phyloP scores from a whole-genome alignment of 441 rosid genomes.

The Eutrema salsugineum region DNA sequence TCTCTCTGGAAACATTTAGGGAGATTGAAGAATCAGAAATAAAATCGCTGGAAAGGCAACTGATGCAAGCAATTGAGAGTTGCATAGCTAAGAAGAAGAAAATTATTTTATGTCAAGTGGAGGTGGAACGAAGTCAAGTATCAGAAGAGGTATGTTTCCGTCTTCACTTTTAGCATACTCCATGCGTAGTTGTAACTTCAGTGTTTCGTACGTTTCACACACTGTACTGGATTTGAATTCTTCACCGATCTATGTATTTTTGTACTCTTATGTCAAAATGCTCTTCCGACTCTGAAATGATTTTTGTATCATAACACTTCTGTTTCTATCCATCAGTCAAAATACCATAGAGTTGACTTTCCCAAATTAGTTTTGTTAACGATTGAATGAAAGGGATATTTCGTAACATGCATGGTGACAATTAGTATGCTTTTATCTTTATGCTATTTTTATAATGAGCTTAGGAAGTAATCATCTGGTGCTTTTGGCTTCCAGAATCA shows the following conservation, averaged over 20 bases:
- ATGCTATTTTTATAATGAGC: conserved; percentile 13
- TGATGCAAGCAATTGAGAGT: conserved; percentile 96
- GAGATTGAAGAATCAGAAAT: conserved; percentile 96
- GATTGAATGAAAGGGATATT: not conserved
- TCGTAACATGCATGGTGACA: not conserved
- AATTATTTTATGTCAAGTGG: conserved; percentile 81
- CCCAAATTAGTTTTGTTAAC: not conserved
- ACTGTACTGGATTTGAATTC: not conserved
- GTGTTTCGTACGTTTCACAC: not conserved
- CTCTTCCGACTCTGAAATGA: not conserved
- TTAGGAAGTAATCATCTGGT: conserved; percentile 14
- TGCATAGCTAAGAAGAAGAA: conserved; percentile 91
- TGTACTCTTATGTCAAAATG: not conserved
- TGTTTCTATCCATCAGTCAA: not conserved
- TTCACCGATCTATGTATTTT: not conserved
- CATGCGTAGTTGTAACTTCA: not conserved
- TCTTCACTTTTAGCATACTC: not conserved
- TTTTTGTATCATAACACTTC: not conserved
- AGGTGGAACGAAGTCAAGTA: conserved; percentile 88
- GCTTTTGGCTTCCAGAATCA: conserved; percentile 52
- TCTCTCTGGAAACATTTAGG: conserved; percentile 42
- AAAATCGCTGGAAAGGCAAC: conserved; percentile 91
- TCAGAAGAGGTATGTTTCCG: conserved; percentile 70
- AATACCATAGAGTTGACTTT: not conserved
- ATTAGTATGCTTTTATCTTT: not conserved